Evolutionary conservation across 495 filamentous ascomycete species (phyloP).

Genomic region (Massariosphaeria phaeospora): DNA sequence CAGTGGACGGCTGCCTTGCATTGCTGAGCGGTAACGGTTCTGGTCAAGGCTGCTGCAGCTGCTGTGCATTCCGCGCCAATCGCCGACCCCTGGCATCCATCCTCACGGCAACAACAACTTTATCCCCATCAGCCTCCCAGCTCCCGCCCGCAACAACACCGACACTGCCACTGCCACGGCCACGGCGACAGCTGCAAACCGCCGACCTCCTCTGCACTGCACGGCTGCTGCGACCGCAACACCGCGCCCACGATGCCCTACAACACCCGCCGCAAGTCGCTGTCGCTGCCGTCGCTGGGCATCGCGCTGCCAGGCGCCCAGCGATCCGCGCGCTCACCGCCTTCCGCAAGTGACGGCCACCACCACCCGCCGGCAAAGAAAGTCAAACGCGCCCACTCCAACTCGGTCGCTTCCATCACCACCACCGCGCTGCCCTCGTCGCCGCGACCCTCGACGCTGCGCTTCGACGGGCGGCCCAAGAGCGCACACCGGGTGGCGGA

Average conservation of each 20-base stretch:
- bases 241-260: constrained; percentile 67
- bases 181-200: background rate
- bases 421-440: constrained; percentile 42
- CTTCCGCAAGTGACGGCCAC: constrained; percentile 50
- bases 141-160: constrained; percentile 20
- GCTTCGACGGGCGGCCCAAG: constrained; percentile 46
- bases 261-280: constrained; percentile 94
- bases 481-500: constrained; percentile 51
- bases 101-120: constrained; percentile 23
- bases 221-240: constrained; percentile 2
- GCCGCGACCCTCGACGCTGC: constrained; percentile 42
- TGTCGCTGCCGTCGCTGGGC: constrained; percentile 88
- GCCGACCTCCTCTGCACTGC: background rate
- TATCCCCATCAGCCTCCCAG: background rate
- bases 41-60: constrained; percentile 28
- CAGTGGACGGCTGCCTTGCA: constrained; percentile 33
- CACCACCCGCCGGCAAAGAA: constrained; percentile 70
- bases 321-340: constrained; percentile 57
- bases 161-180: no score
- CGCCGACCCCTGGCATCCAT: constrained; percentile 10
- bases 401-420: no score
- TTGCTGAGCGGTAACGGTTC: constrained; percentile 26
- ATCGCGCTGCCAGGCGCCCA: constrained; percentile 82
- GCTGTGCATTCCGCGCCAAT: constrained; percentile 31
- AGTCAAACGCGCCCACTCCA: constrained; percentile 75